phyloP scores from a whole-genome alignment of 1,284 basidiomycete genomes.

The Ustilago trichophora region DNA sequence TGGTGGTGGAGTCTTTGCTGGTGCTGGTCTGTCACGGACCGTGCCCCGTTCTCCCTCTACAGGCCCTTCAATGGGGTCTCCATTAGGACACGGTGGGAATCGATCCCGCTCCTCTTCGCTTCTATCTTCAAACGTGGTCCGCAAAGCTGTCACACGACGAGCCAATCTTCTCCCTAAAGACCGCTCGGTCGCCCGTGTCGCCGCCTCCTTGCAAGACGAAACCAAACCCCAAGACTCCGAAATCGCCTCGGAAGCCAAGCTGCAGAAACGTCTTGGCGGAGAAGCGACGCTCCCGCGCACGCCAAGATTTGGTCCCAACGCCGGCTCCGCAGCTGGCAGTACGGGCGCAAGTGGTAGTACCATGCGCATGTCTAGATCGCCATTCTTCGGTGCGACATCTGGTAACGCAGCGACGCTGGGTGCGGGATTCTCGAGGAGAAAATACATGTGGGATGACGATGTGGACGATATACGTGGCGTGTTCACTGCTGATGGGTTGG shows the following conservation, averaged over 20 bases:
- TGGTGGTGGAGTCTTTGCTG: neutral
- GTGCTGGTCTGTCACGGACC: slow-evolving; percentile 5
- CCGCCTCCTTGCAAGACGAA: slow-evolving; percentile 59
- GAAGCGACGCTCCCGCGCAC: slow-evolving; percentile 38
- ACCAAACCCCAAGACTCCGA: slow-evolving; percentile 54
- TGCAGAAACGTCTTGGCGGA: slow-evolving; percentile 54
- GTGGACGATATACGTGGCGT: slow-evolving; percentile 47
- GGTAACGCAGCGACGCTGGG: neutral
- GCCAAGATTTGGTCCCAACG: slow-evolving; percentile 24
- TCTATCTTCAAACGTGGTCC: slow-evolving; percentile 31
- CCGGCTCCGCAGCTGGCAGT: neutral
- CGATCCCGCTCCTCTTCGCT: slow-evolving; percentile 29
- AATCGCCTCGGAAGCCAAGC: slow-evolving; percentile 62
- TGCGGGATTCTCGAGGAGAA: slow-evolving; percentile 10
- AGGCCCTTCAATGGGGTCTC: slow-evolving; percentile 19
- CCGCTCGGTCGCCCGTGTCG: slow-evolving; percentile 54
- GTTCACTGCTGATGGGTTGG: slow-evolving; percentile 26
- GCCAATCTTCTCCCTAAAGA: slow-evolving; percentile 47
- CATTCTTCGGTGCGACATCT: slow-evolving; percentile 15
- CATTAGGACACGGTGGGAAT: slow-evolving; percentile 10
- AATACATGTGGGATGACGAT: slow-evolving; percentile 50
- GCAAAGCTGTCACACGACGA: slow-evolving; percentile 32
- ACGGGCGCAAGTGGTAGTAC: neutral
- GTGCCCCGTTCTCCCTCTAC: slow-evolving; percentile 20
- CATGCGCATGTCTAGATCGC: slow-evolving; percentile 17